These are phyloP conservation scores for Porodaedalea pini DNA, from an alignment of 1,284 basidiomycete genomes.

Conservation along the genomic window DNA sequence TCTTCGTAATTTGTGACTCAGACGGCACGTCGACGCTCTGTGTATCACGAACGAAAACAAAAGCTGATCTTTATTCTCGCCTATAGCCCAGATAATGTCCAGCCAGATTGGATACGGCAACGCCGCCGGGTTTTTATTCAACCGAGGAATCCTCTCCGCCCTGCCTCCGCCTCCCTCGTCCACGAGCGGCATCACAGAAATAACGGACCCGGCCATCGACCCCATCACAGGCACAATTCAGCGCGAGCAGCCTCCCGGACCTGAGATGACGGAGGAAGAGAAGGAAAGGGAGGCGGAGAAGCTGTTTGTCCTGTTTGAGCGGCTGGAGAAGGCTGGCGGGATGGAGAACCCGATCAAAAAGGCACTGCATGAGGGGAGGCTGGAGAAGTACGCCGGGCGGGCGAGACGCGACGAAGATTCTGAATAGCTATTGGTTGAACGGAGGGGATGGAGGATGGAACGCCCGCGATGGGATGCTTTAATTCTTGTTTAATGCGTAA, in stretches of 20 bases:
- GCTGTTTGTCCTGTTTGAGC: slow-evolving; percentile 84
- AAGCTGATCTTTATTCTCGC: slow-evolving; percentile 6
- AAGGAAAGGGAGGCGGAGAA: slow-evolving; percentile 89
- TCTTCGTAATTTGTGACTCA: slow-evolving; percentile 76
- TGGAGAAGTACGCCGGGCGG: slow-evolving; percentile 20
- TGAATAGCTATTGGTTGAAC: neutral
- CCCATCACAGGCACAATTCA: slow-evolving; percentile 74
- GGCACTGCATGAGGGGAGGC: slow-evolving; percentile 58
- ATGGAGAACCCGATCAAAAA: slow-evolving; percentile 73
- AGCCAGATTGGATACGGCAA: slow-evolving; percentile 87
- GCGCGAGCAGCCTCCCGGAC: slow-evolving; percentile 30
- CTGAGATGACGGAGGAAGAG: slow-evolving; percentile 86
- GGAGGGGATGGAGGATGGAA: neutral
- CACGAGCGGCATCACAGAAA: slow-evolving; percentile 32
- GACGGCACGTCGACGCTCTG: slow-evolving; percentile 55
- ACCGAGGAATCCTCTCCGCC: slow-evolving; percentile 76
- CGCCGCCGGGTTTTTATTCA: slow-evolving; percentile 87
- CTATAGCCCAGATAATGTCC: slow-evolving; percentile 60
- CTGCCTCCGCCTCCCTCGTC: slow-evolving; percentile 34
- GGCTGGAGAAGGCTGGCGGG: slow-evolving; percentile 73
- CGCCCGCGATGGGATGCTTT: too few relatives aligned
- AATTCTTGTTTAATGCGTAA: too few relatives aligned
- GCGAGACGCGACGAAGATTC: neutral
- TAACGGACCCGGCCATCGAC: slow-evolving; percentile 57
- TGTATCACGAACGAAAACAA: neutral